phyloP scores from a whole-genome alignment of 768 basidiomycete species.

The Amylocystis lapponica region DNA sequence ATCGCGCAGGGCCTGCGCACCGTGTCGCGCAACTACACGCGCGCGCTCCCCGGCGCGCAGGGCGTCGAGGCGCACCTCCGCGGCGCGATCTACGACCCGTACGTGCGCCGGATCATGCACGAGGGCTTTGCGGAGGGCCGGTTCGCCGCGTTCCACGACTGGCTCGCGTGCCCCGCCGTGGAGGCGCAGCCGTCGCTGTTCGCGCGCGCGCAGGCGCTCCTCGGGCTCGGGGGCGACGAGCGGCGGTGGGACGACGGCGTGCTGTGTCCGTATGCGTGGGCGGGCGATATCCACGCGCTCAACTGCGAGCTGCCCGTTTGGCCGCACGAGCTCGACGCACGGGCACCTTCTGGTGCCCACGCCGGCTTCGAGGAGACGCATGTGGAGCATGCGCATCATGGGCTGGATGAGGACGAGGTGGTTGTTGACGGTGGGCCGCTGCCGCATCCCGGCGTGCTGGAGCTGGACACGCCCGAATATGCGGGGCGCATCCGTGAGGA shows the following conservation, averaged over 20 bases:
- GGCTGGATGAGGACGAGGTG: slow-evolving; percentile 11
- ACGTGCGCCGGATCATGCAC: slow-evolving; percentile 80
- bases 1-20: slow-evolving; percentile 79
- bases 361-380: slow-evolving; percentile 1
- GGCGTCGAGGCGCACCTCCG: slow-evolving; percentile 39
- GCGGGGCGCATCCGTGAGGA: slow-evolving; percentile 58
- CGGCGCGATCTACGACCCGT: slow-evolving; percentile 82
- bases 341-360: slow-evolving; percentile 26
- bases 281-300: slow-evolving; percentile 60
- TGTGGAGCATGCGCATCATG: not conserved
- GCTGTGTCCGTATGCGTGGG: slow-evolving; percentile 80
- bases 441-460: slow-evolving; percentile 39
- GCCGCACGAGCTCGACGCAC: slow-evolving; percentile 62
- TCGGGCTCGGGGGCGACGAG: slow-evolving; percentile 14
- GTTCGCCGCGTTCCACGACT: slow-evolving; percentile 36
- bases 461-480: slow-evolving; percentile 82
- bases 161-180: slow-evolving; percentile 61
- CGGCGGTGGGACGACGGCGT: slow-evolving; percentile 44
- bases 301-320: slow-evolving; percentile 77
- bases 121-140: slow-evolving; percentile 53
- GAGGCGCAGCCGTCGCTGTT: slow-evolving; percentile 5
- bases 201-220: slow-evolving; percentile 10
- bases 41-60: slow-evolving; percentile 66
- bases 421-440: slow-evolving; percentile 8
- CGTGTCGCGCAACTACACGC: slow-evolving; percentile 69